Evolutionary conservation across 2,329 filamentous ascomycete genomes (phyloP).

Genomic region (Xylaria polymorpha): DNA sequence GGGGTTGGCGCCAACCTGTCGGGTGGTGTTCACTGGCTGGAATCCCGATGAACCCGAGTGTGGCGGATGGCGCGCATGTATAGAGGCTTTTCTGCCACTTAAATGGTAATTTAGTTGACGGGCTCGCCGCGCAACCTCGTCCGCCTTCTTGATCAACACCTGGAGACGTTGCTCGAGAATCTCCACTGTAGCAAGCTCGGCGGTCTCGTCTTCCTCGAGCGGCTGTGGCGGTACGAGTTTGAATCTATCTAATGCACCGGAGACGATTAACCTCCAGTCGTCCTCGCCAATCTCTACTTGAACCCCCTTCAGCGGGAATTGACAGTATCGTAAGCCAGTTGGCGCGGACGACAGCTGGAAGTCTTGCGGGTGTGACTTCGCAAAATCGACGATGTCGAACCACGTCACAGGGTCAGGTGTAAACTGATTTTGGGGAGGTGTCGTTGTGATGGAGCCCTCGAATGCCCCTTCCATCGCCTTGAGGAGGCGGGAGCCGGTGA

Average conservation of each 20-base stretch:
- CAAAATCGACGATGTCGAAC: constrained; percentile 88
- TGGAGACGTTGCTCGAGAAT: constrained; percentile 83
- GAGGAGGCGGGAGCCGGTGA: constrained; percentile 83
- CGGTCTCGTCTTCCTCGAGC: constrained; percentile 86
- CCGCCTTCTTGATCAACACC: constrained; percentile 82
- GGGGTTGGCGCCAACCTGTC: constrained; percentile 48
- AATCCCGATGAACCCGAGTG: constrained; percentile 53
- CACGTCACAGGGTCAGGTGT: constrained; percentile 72
- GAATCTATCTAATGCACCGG: constrained; percentile 81
- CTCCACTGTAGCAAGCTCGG: constrained; percentile 84
- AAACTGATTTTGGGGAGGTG: constrained; percentile 65
- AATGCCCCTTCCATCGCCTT: constrained; percentile 89
- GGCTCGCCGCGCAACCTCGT: constrained; percentile 72
- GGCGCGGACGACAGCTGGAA: constrained; percentile 77
- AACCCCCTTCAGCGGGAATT: constrained; percentile 83
- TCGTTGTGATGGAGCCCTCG: constrained; percentile 76
- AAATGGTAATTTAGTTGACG: constrained; percentile 85
- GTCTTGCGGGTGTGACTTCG: constrained; percentile 81
- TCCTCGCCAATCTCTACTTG: constrained; percentile 89
- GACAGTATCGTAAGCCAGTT: constrained; percentile 78
- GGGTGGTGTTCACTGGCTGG: constrained; percentile 50
- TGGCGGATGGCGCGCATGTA: constrained; percentile 69
- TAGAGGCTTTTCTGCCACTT: constrained; percentile 78
- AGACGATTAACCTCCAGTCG: constrained; percentile 85
- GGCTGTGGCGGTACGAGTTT: constrained; percentile 80